Evolutionary conservation across 2,329 filamentous ascomycete genomes (phyloP), one percentile per base, ranked within the genome.

Genomic region (Xylariaceae sp.): DNA sequence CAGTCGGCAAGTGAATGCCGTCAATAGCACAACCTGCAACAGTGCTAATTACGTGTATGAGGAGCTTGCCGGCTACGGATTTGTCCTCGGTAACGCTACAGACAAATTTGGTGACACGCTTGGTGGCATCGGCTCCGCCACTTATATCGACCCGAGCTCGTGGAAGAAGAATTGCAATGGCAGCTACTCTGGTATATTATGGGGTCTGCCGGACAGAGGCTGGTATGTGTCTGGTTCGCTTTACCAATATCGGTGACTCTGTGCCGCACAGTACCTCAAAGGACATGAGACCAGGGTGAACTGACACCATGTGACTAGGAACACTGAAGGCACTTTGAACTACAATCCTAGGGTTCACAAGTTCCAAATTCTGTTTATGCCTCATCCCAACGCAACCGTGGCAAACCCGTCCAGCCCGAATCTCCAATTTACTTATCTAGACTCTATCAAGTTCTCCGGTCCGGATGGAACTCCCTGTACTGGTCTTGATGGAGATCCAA

Each of bases 91-190:
- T 23, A 72, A 82, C 56, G 73, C 75, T 3, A 68, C 73, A 23
- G 85, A 88, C 65, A 82, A 83, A 59, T 83, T 76, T 54, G 82
- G 82, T 22, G 85, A 88, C 59, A 88, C 83, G 0, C 68, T 88
- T 22, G 82, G 81, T 29, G 81, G 82, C 2, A 71, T 85, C 41
- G 85, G 85, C 7, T 84, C 78, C 46, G 74, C 80, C 11, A 77
- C 85, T 55, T 77, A 81, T n/a, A 65, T 88, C 22, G 58, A 63
- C 20, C 47, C 41, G 22, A 67, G 63, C 25, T 73, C 75, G 7
- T 88, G 83, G 82, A 74, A 70, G 54, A 77, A 75, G 58, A 61
- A 62, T 5, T 71, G 66, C n/a, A 61, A 62, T 55, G 69, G 68
- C 42, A 70, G 61, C 5, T 88, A 87, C 59, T 71, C 73, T 2